These are phyloP conservation scores for Hypomontagnella monticulosa DNA, from an alignment of 495 filamentous ascomycete species.

Conservation along the genomic window DNA sequence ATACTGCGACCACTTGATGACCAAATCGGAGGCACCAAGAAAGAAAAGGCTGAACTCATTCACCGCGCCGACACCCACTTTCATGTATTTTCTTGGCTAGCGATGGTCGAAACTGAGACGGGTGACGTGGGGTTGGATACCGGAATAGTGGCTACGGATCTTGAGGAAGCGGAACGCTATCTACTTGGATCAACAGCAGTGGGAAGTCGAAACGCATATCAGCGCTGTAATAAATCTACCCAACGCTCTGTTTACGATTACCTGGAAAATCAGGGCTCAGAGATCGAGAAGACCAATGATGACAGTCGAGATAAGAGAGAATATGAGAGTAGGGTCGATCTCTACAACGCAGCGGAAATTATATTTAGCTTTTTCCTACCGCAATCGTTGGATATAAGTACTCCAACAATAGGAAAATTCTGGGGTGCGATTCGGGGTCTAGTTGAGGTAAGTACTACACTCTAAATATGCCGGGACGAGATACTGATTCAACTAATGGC, in stretches of 20 bases:
- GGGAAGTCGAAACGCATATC: constrained; percentile 31
- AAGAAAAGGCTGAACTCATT: background rate
- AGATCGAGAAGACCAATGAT: constrained; percentile 25
- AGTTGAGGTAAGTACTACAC: constrained; percentile 34
- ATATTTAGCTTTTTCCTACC: constrained; percentile 53
- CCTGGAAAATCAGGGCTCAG: constrained; percentile 14
- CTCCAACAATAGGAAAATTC: constrained; percentile 45
- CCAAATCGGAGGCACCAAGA: background rate
- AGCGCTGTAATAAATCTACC: constrained; percentile 20
- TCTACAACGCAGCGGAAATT: constrained; percentile 46
- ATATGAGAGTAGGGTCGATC: constrained; percentile 41
- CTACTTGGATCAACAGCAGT: constrained; percentile 24
- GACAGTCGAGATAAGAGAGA: constrained; percentile 16
- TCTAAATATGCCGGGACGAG: background rate
- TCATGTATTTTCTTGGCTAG: constrained; percentile 43
- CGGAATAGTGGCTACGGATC: constrained; percentile 16
- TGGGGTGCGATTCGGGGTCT: constrained; percentile 48
- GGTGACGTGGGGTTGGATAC: background rate
- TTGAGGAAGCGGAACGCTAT: constrained; percentile 32
- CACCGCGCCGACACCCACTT: constrained; percentile 18
- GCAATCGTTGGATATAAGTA: constrained; percentile 8
- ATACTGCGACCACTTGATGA: background rate
- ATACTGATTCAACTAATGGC: background rate
- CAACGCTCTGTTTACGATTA: constrained; percentile 16
- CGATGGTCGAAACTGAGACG: constrained; percentile 4